Percentiles rank a stretch among this genome's conserved stretches.
These are phyloP conservation scores for Capsella bursapastoris DNA, from an alignment of 345 rosid species.

Conservation along the genomic window DNA sequence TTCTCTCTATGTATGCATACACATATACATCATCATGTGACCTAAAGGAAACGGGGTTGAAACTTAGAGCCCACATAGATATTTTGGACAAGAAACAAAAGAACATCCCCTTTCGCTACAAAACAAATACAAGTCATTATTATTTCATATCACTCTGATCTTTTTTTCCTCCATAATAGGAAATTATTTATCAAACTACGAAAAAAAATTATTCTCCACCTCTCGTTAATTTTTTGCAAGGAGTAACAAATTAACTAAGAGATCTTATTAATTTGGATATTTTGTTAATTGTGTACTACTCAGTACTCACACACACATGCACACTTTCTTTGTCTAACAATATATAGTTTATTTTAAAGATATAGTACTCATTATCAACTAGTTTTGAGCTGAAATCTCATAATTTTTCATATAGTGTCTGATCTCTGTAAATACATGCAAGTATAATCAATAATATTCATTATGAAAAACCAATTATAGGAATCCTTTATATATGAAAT, in stretches of 20 bases:
- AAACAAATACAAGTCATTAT: constrained; percentile 40
- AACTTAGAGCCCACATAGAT: constrained; percentile 42
- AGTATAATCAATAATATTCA: background rate
- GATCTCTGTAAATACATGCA: background rate
- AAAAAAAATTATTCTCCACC: background rate
- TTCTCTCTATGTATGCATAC: constrained; percentile 23
- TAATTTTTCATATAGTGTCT: background rate
- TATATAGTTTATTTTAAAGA: no score
- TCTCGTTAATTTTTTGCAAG: background rate
- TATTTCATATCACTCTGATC: constrained; percentile 30
- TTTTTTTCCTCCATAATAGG: constrained; percentile 22
- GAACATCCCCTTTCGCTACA: constrained; percentile 39
- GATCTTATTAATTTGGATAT: background rate
- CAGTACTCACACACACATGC: background rate
- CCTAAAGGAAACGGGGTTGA: constrained; percentile 33
- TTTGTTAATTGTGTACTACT: background rate
- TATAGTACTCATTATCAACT: background rate
- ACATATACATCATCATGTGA: constrained; percentile 33
- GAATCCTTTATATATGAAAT: background rate
- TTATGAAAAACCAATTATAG: background rate
- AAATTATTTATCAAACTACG: background rate
- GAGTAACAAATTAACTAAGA: background rate
- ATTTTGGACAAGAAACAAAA: constrained; percentile 40
- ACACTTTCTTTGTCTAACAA: background rate
- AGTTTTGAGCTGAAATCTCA: background rate